Conservation (phyloP, 768 basidiomycete genomes). For the Rhodotorula taiwanensis region DNA sequence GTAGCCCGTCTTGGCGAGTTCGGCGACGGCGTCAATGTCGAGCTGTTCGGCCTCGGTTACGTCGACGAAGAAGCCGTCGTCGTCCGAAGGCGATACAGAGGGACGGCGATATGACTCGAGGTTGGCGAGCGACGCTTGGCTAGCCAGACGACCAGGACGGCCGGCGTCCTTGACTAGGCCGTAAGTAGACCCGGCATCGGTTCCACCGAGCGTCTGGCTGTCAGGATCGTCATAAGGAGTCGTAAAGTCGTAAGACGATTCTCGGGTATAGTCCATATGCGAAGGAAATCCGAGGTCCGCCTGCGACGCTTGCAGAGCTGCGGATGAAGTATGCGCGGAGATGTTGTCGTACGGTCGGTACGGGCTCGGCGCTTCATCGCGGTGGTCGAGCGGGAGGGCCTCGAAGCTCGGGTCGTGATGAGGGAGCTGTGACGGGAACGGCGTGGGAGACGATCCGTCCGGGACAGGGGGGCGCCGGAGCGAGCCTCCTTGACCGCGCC, state of each 20-base stretch:
- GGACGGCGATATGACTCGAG: neutral
- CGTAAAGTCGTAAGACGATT: slow-evolving; percentile 11
- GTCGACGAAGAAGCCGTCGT: slow-evolving; percentile 43
- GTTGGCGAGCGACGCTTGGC: neutral
- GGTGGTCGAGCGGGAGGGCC: slow-evolving; percentile 17
- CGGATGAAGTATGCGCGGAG: slow-evolving; percentile 1
- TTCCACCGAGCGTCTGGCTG: slow-evolving; percentile 6
- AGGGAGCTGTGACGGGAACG: neutral
- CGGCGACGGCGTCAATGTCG: slow-evolving; percentile 57
- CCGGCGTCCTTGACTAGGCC: slow-evolving; percentile 5
- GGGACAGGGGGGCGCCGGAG: neutral
- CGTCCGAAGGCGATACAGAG: neutral
- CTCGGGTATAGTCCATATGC: neutral
- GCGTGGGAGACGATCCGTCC: too few relatives aligned
- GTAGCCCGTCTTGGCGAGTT: slow-evolving; percentile 60
- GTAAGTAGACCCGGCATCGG: neutral
- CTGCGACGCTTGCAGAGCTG: neutral
- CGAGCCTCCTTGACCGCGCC: slow-evolving; percentile 37
- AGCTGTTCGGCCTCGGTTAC: slow-evolving; percentile 57
- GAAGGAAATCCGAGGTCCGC: slow-evolving; percentile 5
- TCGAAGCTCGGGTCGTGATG: slow-evolving; percentile 12
- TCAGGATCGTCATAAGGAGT: slow-evolving; percentile 13
- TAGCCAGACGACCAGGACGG: slow-evolving; percentile 1
- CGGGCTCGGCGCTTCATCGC: slow-evolving; percentile 1
- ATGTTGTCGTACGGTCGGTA: neutral